A percentile compares a stretch with the other conserved stretches of the same genome.
These are phyloP conservation scores for Monosiga brevicollis DNA, from an alignment of 78 protist species.

Conservation along the genomic window DNA sequence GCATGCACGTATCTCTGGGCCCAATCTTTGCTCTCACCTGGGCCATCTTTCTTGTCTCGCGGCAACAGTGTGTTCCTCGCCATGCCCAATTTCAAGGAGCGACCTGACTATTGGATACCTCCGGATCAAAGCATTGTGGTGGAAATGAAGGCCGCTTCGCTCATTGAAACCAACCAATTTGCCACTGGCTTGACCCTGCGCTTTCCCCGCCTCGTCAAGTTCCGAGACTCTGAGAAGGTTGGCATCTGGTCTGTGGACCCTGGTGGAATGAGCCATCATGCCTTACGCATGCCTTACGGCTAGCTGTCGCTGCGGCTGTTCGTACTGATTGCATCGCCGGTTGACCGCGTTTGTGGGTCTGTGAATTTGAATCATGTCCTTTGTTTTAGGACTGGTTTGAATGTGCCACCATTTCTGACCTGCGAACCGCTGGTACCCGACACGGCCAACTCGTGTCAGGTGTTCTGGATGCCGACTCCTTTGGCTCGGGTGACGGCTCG, in stretches of 20 bases:
- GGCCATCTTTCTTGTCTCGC: too few species aligned
- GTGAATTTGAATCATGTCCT: not conserved
- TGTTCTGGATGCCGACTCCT: too few species aligned
- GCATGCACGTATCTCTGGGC: too few species aligned
- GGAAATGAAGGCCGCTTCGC: constrained; percentile 52
- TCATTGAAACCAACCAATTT: constrained; percentile 44
- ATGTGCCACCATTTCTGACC: not conserved
- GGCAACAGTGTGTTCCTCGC: constrained; percentile 32
- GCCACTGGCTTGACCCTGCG: constrained; percentile 50
- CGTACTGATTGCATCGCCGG: too few species aligned
- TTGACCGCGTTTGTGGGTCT: not conserved
- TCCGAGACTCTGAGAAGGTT: constrained; percentile 6
- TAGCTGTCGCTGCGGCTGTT: too few species aligned
- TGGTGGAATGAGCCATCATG: not conserved
- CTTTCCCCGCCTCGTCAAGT: constrained; percentile 80
- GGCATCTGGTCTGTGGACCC: not conserved
- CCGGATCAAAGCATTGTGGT: constrained; percentile 50
- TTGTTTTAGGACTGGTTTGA: not conserved
- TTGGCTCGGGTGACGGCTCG: too few species aligned
- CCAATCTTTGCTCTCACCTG: too few species aligned
- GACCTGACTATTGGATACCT: constrained; percentile 62
- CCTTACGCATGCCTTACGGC: too few species aligned
- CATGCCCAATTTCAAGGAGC: constrained; percentile 40
- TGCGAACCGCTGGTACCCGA: too few species aligned
- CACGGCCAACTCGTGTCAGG: too few species aligned